Base-by-base conservation (phyloP, 768 basidiomycete species). In the Russula sp. region DNA sequence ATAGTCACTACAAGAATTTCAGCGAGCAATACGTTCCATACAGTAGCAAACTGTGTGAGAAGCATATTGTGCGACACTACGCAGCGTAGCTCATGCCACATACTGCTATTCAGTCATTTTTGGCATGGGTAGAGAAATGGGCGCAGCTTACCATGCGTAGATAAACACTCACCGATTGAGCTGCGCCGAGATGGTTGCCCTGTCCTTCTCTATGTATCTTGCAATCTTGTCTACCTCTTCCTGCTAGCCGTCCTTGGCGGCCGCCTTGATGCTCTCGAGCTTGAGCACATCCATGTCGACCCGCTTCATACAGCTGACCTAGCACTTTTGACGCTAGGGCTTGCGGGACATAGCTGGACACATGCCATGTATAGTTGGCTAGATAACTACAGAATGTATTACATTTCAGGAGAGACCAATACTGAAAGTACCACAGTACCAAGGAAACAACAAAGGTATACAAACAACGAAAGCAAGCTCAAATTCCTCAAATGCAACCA, bases 1-100 rank as follows among this genome's bases (percentile, higher is more conserved):
- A 27, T 27, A 27, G 27, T 27, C 2, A 27, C 27, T 27, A 27
- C 27, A 27, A 27, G 2, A 27, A 27, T 27, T 27, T 27, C 27
- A 27, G 2, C 27, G 27, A 27, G 2, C 3, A 27, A 27, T 27
- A 27, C 27, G 27, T 27, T 27, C 27, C 27, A 27, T 27, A 27
- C 27, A 27, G 27, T 27, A 27, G 27, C 84, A 2, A 88, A 77
- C 64, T 87, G 79, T 0, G 89, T 88, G 32, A 95, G 75, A 42
- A 95, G 79, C 0, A 88, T 80, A 67, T 95, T 94, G 73, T 97
- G 94, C 50, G 96, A 77, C 42, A 2, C 87, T 16, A 94, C 90
- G 27, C 2, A 27, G 27, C 91, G 85, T 20, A 96, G 79, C 73
- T 98, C 94, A 69, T 96, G 91, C 94, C 94, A 98, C 82, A 97